These are phyloP conservation scores for Phialocephala sp. DNA, from an alignment of 2,329 filamentous ascomycete genomes.

Conservation along the genomic window DNA sequence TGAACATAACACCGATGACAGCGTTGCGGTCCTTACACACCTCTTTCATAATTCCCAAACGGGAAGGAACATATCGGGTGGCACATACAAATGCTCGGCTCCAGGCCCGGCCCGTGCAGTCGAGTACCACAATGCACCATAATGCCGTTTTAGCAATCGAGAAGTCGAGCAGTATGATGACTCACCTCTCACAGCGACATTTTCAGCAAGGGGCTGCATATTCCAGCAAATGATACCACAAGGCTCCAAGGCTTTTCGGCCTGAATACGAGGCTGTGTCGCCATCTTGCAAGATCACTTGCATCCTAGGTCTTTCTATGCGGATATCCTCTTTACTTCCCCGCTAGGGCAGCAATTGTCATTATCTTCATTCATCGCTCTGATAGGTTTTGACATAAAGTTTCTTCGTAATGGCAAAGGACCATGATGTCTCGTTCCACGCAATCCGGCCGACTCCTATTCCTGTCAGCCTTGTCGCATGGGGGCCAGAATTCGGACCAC, in stretches of 20 bases:
- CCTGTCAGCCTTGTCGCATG: conserved; percentile 8
- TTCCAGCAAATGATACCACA: not conserved
- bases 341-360: not conserved
- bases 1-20: no score
- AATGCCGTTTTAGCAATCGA: not conserved
- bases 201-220: not conserved
- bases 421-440: not conserved
- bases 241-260: conserved; percentile 14
- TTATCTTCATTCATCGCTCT: not conserved
- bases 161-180: not conserved
- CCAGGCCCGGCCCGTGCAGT: not conserved
- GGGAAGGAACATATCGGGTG: not conserved
- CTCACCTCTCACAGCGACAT: not conserved
- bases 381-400: not conserved
- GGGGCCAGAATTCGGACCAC: conserved; percentile 11
- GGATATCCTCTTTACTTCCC: not conserved
- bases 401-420: not conserved
- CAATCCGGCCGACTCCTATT: not conserved
- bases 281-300: conserved; percentile 1
- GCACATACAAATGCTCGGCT: not conserved
- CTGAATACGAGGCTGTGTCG: conserved; percentile 14
- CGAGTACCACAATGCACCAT: not conserved
- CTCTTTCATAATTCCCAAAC: not conserved
- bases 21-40: not conserved
- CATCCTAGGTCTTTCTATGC: not conserved